phyloP scores from a whole-genome alignment of 2,329 filamentous ascomycete genomes.

The Exophiala viscosa region DNA sequence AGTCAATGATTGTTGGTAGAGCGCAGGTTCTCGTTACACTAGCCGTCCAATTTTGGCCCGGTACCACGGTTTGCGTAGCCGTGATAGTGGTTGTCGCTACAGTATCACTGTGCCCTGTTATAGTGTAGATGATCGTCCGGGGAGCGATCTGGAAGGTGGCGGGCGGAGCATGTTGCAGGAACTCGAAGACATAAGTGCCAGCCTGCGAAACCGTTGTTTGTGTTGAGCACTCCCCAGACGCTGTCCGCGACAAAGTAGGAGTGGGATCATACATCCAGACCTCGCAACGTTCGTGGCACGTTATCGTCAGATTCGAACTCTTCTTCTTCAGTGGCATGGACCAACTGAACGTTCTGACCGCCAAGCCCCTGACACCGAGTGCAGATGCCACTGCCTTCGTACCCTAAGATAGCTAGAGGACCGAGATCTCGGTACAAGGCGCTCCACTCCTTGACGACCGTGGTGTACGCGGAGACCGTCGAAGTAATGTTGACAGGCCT shows the following conservation, averaged over 20 bases:
- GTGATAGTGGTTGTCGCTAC: too few species aligned
- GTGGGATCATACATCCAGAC: conserved; percentile 3
- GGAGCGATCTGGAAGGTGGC: not conserved
- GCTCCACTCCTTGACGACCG: conserved; percentile 8
- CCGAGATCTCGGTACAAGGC: conserved; percentile 4
- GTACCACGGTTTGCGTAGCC: too few species aligned
- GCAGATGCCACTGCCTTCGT: conserved; percentile 7
- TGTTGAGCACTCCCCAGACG: conserved; percentile 1
- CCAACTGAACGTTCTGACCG: conserved; percentile 1
- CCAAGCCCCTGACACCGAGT: not conserved
- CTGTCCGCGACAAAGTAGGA: not conserved
- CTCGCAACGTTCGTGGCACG: not conserved
- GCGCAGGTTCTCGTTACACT: too few species aligned
- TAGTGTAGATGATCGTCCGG: conserved; percentile 1
- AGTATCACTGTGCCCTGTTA: too few species aligned
- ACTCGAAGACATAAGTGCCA: conserved; percentile 4
- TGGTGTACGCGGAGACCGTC: conserved; percentile 1
- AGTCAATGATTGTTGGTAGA: too few species aligned
- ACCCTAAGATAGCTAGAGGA: conserved; percentile 4
- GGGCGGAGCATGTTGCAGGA: conserved; percentile 3
- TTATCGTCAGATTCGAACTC: not conserved
- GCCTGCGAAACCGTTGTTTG: not conserved
- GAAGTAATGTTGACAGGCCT: not conserved
- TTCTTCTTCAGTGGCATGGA: conserved; percentile 1
- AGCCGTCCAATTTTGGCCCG: too few species aligned